Base-by-base conservation (phyloP, 2,329 filamentous ascomycete species). In the Fusarium hostae region DNA sequence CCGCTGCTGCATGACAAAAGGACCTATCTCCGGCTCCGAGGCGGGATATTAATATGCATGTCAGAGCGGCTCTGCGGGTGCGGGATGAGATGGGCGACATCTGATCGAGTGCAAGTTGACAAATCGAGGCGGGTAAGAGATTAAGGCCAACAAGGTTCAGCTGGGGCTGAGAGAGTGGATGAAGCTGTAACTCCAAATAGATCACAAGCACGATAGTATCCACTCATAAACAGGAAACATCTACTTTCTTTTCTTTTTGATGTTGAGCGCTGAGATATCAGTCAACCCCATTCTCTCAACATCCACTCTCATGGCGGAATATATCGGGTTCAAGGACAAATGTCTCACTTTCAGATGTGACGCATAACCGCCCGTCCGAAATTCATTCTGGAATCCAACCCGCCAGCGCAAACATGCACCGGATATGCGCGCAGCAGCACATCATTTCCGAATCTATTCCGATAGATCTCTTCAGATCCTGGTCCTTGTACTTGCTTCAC, bases 261-360 rank as follows among this genome's bases (percentile, higher is more conserved):
- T 32, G 4, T 40, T 58, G 15, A 63, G 67, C 52, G 45, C 64
- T 66, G 47, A 70, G 26, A 22, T 45, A 50, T 37, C 50, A 59
- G 58, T 28, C 30, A 39, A 58, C 24, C 40, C 22, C 43, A 52
- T 43, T 30, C 28, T 30, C 32, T 24, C 9, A 2, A 12, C n/a
- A 28, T 40, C 18, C 26, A 10, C 40, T 18, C 12, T n/a, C 20
- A 28, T 20, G 16, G 24, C 69, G 69, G 69, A 45, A 62, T 20
- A 59, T 59, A 15, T 59, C 69, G 65, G 69, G 34, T 24, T 41
- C 32, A 40, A 48, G 30, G 47, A 16, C 40, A 40, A 54, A 56
- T 69, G 56, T 72, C 64, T 72, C 68, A 69, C 28, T 65, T 20
- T 28, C 35, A 22, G 32, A 56, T 69, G 63, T 71, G 55, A 24